phyloP scores from a whole-genome alignment of 176 grass and related monocot species.

The Aegilops tauschii region DNA sequence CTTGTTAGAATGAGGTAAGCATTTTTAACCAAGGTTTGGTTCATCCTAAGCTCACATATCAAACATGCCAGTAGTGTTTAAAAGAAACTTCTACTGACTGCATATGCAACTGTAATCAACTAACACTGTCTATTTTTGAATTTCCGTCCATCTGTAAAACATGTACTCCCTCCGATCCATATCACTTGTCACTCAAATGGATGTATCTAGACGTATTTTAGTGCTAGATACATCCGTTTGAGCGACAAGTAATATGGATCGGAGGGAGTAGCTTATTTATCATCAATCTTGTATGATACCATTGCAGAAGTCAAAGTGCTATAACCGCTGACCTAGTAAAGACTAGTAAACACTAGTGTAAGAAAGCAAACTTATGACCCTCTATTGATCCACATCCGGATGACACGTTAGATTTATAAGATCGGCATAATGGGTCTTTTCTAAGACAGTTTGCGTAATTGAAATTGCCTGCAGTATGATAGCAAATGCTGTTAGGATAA shows the following conservation, averaged over 20 bases:
- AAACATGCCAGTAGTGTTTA: not conserved
- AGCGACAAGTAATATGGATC: no score
- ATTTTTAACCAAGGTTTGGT: conserved; percentile 7
- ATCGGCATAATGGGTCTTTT: not conserved
- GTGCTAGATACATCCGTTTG: no score
- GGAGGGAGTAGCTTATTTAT: not conserved
- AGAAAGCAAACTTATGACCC: conserved; percentile 12
- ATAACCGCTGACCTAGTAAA: not conserved
- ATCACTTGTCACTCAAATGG: no score
- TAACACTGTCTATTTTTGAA: not conserved
- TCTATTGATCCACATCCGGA: not conserved
- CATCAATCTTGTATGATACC: not conserved
- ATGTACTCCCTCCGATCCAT: not conserved
- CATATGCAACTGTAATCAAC: conserved; percentile 4
- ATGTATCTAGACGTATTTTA: no score
- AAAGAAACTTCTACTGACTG: not conserved
- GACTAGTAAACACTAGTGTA: not conserved
- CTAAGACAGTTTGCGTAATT: not conserved
- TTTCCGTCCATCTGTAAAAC: not conserved
- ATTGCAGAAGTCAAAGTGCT: not conserved
- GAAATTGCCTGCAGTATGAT: conserved; percentile 1
- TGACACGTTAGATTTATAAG: not conserved
- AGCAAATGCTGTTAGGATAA: not conserved
- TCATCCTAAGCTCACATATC: conserved; percentile 8
- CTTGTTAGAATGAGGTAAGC: conserved; percentile 13